Evolutionary conservation across 176 grass and related monocot species (phyloP).

Genomic region (Triticum timopheevii): DNA sequence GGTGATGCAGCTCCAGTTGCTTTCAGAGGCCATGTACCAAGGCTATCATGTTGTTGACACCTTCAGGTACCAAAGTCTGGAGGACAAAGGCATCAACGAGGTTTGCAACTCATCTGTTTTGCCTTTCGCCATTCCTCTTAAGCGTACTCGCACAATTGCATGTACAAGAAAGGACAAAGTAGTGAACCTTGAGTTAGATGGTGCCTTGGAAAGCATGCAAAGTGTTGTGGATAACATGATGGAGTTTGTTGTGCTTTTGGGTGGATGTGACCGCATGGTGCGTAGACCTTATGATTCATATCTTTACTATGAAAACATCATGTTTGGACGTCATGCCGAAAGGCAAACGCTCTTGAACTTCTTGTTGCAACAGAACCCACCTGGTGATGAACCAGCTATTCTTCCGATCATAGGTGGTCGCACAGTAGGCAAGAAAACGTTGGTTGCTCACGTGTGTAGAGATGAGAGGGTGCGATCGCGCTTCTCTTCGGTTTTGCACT

Average conservation of each 20-base stretch:
- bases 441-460: not conserved
- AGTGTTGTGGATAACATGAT: not conserved
- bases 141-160: not conserved
- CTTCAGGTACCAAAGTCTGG: not conserved
- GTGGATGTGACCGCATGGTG: not conserved
- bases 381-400: not conserved
- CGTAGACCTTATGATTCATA: not conserved
- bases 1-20: not conserved
- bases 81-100: not conserved
- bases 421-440: not conserved
- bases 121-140: not conserved
- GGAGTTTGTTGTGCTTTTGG: not conserved
- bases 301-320: not conserved
- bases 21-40: not conserved
- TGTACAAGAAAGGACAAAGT: not conserved
- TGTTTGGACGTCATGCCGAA: not conserved
- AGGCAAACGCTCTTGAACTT: not conserved
- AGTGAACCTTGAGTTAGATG: not conserved
- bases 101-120: not conserved
- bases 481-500: not conserved
- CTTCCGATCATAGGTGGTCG: not conserved
- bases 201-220: not conserved
- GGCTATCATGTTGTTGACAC: not conserved
- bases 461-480: not conserved
- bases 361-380: not conserved